Conservation (phyloP, 768 basidiomycete genomes). For the Suillus spraguei region DNA sequence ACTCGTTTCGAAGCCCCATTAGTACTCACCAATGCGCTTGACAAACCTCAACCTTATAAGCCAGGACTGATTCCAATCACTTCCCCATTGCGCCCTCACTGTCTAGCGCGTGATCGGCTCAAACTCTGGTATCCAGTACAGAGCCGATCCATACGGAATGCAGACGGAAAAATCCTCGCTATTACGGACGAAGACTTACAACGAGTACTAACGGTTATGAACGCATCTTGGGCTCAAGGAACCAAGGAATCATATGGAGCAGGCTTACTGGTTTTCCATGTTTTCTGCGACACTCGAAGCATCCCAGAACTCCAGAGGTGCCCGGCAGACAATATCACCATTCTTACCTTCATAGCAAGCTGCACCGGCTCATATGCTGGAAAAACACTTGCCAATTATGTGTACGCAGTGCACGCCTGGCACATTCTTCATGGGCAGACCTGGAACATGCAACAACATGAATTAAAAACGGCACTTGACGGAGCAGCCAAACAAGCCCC, state of each 20-base stretch:
- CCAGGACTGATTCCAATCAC: not conserved
- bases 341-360: conserved; percentile 38
- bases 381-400: conserved; percentile 17
- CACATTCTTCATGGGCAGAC: too few species aligned
- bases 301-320: conserved; percentile 22
- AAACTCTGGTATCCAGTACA: not conserved
- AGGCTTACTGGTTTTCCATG: conserved; percentile 41
- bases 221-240: conserved; percentile 27
- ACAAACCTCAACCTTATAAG: not conserved
- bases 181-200: not conserved
- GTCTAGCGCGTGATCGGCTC: not conserved
- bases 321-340: conserved; percentile 26
- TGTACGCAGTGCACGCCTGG: too few species aligned
- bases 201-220: conserved; percentile 10
- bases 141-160: not conserved
- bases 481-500: too few species aligned
- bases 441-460: too few species aligned
- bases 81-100: not conserved
- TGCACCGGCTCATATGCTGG: too few species aligned
- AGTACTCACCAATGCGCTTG: not conserved
- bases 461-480: too few species aligned
- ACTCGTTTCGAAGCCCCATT: not conserved
- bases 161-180: not conserved
- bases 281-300: conserved; percentile 39
- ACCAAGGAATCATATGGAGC: conserved; percentile 40